Evolutionary conservation across 495 filamentous ascomycete species (phyloP), one percentile per base, ranked within the genome.

Genomic region (Emericellopsis terricola): DNA sequence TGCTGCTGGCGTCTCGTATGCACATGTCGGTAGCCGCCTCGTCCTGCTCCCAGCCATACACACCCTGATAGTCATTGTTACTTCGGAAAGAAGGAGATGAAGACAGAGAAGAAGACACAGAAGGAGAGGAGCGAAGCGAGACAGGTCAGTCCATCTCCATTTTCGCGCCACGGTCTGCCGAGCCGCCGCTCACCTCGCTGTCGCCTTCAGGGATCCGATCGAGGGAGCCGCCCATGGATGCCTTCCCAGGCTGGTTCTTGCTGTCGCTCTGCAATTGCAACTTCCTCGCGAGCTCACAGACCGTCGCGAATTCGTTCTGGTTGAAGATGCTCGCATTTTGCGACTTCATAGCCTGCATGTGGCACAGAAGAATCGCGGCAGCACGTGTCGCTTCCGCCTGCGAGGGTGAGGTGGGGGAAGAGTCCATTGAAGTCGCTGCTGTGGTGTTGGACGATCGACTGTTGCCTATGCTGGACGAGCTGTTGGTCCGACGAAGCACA

Each of bases 301-400:
- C 78, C 20, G 74, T 73, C 33, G 84, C 41, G 51, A 79, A 91
- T 40, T 96, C 89, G 49, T 84, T 73, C 19, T 82, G 76, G 45
- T 86, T 78, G 28, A 81, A 64, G 15, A 76, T 68, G 0, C 75
- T 69, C 1, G 68, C 72, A n/a, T n/a, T n/a, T n/a, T n/a, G n/a
- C 1, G 68, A 50, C 1, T 78, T 72, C 43, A 83, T 73, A 29
- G 76, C 70, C 41, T 80, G 67, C 53, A 94, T 80, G 51, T 84
- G 96, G 34, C 64, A 78, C 56, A 92, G 70, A 1, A 96, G 67
- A 9, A 87, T 68, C 46, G 94, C 84, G 15, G 94, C 65, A 2
- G 89, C 91, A 23, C 70, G 68, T 18, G 76, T 65, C 1, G 89
- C 89, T 48, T 97, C 87, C 40, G 94, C 89, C 48, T 84, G 82